A percentile compares a stretch with the other conserved stretches of the same genome.
Evolutionary conservation across 202 grass and related monocot species (phyloP).

Genomic region (Panicum hallii): DNA sequence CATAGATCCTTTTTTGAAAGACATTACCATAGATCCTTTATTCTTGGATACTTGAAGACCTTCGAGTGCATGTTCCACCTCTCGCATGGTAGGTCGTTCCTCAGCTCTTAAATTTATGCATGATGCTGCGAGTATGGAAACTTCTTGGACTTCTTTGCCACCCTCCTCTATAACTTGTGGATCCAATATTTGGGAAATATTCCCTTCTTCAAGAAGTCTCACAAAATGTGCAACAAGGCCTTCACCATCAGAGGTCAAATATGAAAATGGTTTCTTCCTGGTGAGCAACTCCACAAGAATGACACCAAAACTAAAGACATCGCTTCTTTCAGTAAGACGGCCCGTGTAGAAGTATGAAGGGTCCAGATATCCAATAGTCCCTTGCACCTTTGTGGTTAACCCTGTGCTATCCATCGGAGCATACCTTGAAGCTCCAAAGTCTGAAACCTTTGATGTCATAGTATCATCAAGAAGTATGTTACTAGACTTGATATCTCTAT

Average conservation of each 20-base stretch:
- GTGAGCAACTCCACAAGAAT: slow-evolving; percentile 5
- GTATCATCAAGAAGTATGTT: background rate
- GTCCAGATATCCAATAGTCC: background rate
- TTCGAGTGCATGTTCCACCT: background rate
- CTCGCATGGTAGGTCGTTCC: background rate
- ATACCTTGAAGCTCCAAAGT: background rate
- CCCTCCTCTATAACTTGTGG: background rate
- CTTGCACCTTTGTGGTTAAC: background rate
- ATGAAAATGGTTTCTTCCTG: background rate
- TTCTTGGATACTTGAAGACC: background rate
- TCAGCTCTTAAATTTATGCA: background rate
- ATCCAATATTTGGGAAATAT: background rate
- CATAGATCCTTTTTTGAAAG: background rate
- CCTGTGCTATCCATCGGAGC: background rate
- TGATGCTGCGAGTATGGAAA: background rate
- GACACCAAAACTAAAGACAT: background rate
- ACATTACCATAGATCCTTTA: background rate
- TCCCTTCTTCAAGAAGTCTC: background rate
- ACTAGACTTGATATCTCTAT: background rate
- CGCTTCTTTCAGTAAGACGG: background rate
- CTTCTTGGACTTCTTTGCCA: background rate
- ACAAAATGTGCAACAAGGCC: background rate
- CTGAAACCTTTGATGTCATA: background rate
- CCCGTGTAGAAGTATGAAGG: background rate
- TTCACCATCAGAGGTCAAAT: background rate